Percentiles rank a stretch among this genome's conserved stretches.
These are phyloP conservation scores for Trichoderma sp. DNA, from an alignment of 2,329 filamentous ascomycete genomes.

Conservation along the genomic window DNA sequence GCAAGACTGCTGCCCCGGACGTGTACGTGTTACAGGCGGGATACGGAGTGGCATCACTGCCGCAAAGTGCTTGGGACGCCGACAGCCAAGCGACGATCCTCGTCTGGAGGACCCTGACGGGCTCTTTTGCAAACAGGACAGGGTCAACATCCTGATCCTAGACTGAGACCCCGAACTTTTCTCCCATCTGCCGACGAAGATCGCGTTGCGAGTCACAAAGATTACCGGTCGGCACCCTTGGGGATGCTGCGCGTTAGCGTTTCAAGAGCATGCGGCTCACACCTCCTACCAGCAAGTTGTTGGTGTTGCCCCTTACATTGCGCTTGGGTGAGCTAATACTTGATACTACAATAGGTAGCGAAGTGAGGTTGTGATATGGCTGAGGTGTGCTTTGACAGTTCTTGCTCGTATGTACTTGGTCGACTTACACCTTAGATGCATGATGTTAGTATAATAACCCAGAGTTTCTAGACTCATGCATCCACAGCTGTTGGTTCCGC, in stretches of 20 bases:
- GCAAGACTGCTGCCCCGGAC: neutral
- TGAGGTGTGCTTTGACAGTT: too few species aligned
- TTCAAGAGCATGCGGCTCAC: neutral
- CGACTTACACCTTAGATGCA: neutral
- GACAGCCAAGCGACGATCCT: constrained; percentile 18
- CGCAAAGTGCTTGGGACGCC: neutral
- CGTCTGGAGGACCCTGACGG: constrained; percentile 9
- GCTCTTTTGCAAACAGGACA: constrained; percentile 4
- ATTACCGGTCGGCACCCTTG: neutral
- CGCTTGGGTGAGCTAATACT: too few species aligned
- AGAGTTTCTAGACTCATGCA: constrained; percentile 21
- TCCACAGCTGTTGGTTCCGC: neutral
- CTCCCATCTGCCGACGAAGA: constrained; percentile 23
- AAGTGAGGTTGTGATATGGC: too few species aligned
- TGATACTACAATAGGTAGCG: too few species aligned
- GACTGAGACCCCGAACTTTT: constrained; percentile 17
- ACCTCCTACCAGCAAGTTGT: neutral
- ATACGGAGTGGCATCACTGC: neutral
- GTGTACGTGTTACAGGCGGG: too few species aligned
- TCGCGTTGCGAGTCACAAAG: neutral
- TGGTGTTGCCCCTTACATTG: too few species aligned
- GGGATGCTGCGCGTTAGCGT: neutral
- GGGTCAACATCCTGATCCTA: constrained; percentile 2
- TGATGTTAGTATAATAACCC: neutral
- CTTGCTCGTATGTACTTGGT: too few species aligned